Evolutionary conservation across 1,139 yeast genomes (phyloP), one percentile per base, ranked within the genome.

Genomic region (Fermentozyma sake): DNA sequence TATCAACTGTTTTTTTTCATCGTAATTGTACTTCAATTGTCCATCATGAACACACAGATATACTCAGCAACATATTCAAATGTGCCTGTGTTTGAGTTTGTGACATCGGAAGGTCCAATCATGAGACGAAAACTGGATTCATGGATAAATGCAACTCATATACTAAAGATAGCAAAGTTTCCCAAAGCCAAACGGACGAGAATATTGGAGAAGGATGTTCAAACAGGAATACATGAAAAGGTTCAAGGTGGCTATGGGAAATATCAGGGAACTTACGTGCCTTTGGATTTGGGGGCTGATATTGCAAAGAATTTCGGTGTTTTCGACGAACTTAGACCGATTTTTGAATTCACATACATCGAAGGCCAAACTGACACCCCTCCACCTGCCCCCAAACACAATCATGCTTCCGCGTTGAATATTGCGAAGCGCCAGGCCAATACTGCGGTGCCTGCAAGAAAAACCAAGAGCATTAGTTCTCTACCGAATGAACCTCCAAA

Each of bases 191-290:
- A 80, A 42, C 64, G 96, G 34, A 84, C 95, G 6, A 78, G 87
- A 44, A 76, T 87, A 34, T 66, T 87, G 44, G 96, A 89, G 50
- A 78, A 78, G 40, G 96, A 87, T 48, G 85, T 89, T n/a, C 87
- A 77, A 38, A 74, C 79, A 2, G 94, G 94, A 16, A 66, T 66
- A 21, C 95, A 86, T 53, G 96, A 89, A 50, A 89, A 87, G 50
- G 91, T 89, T 8, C 96, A 87, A 57, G 96, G 96, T 24, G 96
- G 96, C 0, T 85, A 87, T 50, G 96, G 96, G 9, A 82, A 86
- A 49, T 85, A 84, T 52, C 96, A 89, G 57, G 97, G 97, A 1
- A 85, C 96, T 0, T 91, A 96, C 86, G 81, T 87, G 13, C 94
- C 96, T 0, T 61, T 73, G 35, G 70, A 72, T 15, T 58, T 81